Conservation (phyloP, 2,329 filamentous ascomycete species). For the Reticulascus tulasneorum region DNA sequence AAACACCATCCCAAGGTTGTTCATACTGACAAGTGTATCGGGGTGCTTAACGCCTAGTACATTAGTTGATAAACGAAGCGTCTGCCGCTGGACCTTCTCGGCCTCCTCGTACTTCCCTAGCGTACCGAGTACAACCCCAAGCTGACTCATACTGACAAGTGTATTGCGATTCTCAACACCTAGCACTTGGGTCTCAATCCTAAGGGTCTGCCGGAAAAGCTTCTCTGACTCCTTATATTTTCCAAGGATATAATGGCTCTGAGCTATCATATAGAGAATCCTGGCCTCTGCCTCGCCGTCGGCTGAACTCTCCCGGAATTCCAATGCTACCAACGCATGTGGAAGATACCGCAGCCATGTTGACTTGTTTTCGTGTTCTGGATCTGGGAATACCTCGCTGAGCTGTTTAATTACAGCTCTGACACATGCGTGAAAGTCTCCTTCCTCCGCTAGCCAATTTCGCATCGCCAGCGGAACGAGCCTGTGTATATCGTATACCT, state of each 20-base stretch:
- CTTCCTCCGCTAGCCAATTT: conserved; percentile 21
- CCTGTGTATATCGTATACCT: conserved; percentile 25
- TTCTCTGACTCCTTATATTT: conserved; percentile 15
- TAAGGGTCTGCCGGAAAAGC: conserved; percentile 10
- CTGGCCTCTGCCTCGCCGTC: not conserved
- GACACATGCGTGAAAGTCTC: not conserved
- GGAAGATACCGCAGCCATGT: conserved; percentile 21
- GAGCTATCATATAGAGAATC: not conserved
- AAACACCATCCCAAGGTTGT: conserved; percentile 9
- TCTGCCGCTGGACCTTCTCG: conserved; percentile 11
- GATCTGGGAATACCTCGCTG: conserved; percentile 7
- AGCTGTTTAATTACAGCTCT: conserved; percentile 11
- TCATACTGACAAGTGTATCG: conserved; percentile 11
- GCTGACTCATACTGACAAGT: conserved; percentile 6
- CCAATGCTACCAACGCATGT: conserved; percentile 13
- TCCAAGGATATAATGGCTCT: not conserved
- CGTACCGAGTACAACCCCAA: too few species aligned
- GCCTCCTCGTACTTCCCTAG: conserved; percentile 14
- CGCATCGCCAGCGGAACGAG: conserved; percentile 24
- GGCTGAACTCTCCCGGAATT: not conserved
- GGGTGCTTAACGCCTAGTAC: conserved; percentile 14
- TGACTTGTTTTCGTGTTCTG: conserved; percentile 12
- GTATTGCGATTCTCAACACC: conserved; percentile 14
- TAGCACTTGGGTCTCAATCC: conserved; percentile 9
- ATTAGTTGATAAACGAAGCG: conserved; percentile 9